These are phyloP conservation scores for Gleditsia sinensis DNA, from an alignment of 306 rosid genomes.

Conservation along the genomic window DNA sequence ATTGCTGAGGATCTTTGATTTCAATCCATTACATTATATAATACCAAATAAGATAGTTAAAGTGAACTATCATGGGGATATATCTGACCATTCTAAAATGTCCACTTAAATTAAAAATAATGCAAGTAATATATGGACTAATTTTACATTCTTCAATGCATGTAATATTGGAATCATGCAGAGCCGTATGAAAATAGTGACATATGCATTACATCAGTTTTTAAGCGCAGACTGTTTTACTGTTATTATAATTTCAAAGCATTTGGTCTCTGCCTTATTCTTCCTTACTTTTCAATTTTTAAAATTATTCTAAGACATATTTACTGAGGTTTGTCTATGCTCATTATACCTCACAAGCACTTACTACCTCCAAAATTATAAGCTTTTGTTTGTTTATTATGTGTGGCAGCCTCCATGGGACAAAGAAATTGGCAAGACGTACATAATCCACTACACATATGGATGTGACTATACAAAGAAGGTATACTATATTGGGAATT, in stretches of 20 bases:
- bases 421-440: conserved; percentile 62
- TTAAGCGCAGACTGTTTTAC: not conserved
- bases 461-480: conserved; percentile 93
- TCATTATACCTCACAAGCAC: not conserved
- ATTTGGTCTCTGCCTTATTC: not conserved
- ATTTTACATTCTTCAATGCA: not conserved
- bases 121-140: not conserved
- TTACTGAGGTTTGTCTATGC: not conserved
- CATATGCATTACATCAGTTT: not conserved
- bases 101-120: not conserved
- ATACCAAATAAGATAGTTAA: not conserved
- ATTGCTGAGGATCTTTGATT: conserved; percentile 3
- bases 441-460: conserved; percentile 91
- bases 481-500: conserved; percentile 49
- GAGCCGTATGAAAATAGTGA: not conserved
- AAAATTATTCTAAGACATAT: not conserved
- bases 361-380: conserved; percentile 20
- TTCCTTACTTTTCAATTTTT: not conserved
- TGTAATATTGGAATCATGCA: not conserved
- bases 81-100: not conserved
- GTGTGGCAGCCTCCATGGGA: conserved; percentile 95
- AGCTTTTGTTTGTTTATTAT: not conserved
- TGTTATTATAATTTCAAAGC: not conserved
- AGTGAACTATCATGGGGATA: not conserved
- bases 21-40: not conserved